Conservation (phyloP, 805 yeast species). For the Candida methanosorbosa region DNA sequence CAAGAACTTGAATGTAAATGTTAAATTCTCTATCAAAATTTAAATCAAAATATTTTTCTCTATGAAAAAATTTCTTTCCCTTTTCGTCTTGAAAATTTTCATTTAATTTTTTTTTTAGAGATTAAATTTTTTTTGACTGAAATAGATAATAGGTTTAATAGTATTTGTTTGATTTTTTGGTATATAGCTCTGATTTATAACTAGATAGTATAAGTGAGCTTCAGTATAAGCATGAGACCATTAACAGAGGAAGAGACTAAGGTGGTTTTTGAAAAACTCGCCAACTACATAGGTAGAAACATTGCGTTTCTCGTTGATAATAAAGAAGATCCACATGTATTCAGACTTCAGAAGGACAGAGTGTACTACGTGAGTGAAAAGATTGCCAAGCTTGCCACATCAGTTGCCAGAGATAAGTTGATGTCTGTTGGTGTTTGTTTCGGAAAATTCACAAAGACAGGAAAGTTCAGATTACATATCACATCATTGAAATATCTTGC, state of each 20-base stretch:
- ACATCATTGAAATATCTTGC: slow-evolving; percentile 82
- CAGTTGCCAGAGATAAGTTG: slow-evolving; percentile 79
- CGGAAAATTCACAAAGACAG: slow-evolving; percentile 96
- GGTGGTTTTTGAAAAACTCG: slow-evolving; percentile 91
- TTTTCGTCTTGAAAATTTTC: too few species aligned
- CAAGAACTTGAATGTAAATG: too few species aligned
- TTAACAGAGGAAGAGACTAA: slow-evolving; percentile 96
- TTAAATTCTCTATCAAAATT: too few species aligned
- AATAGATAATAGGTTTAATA: too few species aligned
- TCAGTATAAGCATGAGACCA: slow-evolving; percentile 70
- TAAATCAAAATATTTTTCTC: too few species aligned
- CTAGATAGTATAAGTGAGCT: not conserved
- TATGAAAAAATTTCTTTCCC: too few species aligned
- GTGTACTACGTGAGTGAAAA: slow-evolving; percentile 87
- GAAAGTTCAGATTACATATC: slow-evolving; percentile 90
- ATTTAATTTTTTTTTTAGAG: too few species aligned
- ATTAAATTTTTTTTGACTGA: too few species aligned
- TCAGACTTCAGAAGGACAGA: slow-evolving; percentile 91
- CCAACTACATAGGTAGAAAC: slow-evolving; percentile 94
- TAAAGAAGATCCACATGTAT: slow-evolving; percentile 83
- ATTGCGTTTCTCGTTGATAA: slow-evolving; percentile 82
- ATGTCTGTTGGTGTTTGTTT: slow-evolving; percentile 92
- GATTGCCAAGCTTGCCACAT: slow-evolving; percentile 80
- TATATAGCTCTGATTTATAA: too few species aligned
- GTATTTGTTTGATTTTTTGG: too few species aligned